Evolutionary conservation across 1,284 basidiomycete species (phyloP).

Genomic region (Malassezia psittaci): DNA sequence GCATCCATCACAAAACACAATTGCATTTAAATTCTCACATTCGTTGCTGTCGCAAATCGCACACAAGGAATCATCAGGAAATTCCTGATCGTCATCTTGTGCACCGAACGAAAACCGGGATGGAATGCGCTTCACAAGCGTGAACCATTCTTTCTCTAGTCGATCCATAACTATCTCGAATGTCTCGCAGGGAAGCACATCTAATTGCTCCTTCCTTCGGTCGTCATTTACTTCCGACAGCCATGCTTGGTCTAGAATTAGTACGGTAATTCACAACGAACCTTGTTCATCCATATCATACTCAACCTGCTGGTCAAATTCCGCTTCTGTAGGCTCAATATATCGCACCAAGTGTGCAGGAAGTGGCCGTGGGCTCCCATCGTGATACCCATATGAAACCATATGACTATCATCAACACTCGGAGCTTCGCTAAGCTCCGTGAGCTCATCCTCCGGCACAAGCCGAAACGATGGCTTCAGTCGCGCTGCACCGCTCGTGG

Average conservation of each 20-base stretch:
- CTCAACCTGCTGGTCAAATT: slow-evolving; percentile 84
- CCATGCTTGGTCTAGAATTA: slow-evolving; percentile 75
- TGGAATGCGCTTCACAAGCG: slow-evolving; percentile 32
- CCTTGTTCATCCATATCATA: slow-evolving; percentile 99
- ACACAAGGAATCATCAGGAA: slow-evolving; percentile 59
- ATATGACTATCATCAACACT: slow-evolving; percentile 28
- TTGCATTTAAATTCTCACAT: slow-evolving; percentile 96
- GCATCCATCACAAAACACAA: slow-evolving; percentile 98
- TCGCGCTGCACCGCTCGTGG: slow-evolving; percentile 4
- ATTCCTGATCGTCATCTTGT: slow-evolving; percentile 20
- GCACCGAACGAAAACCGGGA: slow-evolving; percentile 21
- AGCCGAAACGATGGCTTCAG: slow-evolving; percentile 27
- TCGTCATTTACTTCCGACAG: slow-evolving; percentile 75
- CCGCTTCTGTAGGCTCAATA: slow-evolving; percentile 85
- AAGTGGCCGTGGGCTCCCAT: slow-evolving; percentile 63
- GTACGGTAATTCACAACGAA: slow-evolving; percentile 37
- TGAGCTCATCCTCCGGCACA: slow-evolving; percentile 28
- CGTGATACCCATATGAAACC: slow-evolving; percentile 54
- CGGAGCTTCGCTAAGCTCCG: slow-evolving; percentile 20
- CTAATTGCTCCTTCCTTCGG: slow-evolving; percentile 65
- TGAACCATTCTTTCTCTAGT: slow-evolving; percentile 96
- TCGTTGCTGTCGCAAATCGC: slow-evolving; percentile 96
- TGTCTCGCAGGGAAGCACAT: slow-evolving; percentile 58
- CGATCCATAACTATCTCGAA: slow-evolving; percentile 97
- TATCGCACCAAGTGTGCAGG: slow-evolving; percentile 82